phyloP scores from a whole-genome alignment of 2,329 filamentous ascomycete genomes.

The Rhynchosporium graminicola region DNA sequence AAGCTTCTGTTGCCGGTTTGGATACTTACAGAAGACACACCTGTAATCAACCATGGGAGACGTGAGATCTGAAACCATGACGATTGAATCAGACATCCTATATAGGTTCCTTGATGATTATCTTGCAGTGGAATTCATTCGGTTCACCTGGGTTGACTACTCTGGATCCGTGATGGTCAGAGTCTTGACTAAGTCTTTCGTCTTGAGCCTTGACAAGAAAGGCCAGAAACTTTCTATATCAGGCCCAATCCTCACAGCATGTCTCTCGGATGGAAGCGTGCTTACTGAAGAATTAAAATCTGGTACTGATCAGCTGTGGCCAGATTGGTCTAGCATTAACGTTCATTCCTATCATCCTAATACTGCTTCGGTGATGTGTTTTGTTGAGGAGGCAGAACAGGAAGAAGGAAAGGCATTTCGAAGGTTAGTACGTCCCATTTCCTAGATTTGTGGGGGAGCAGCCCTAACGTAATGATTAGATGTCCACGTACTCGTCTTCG shows the following conservation, averaged over 20 bases:
- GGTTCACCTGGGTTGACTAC: constrained; percentile 76
- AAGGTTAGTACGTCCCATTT: background rate
- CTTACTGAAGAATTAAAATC: constrained; percentile 52
- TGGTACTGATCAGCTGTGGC: constrained; percentile 67
- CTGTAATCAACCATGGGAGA: constrained; percentile 1
- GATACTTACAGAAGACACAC: background rate
- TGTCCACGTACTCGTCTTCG: constrained; percentile 68
- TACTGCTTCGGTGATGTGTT: constrained; percentile 64
- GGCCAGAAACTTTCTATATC: constrained; percentile 49
- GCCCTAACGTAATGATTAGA: constrained; percentile 32
- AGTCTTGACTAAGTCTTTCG: constrained; percentile 63
- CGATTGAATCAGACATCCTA: constrained; percentile 4
- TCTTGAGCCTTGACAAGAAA: constrained; percentile 47
- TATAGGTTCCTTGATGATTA: constrained; percentile 50
- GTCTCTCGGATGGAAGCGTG: constrained; percentile 63
- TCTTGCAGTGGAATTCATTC: constrained; percentile 61
- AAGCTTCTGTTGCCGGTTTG: background rate
- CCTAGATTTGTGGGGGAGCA: too few species aligned
- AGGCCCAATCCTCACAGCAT: constrained; percentile 61
- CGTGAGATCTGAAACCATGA: background rate
- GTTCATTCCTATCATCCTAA: constrained; percentile 57
- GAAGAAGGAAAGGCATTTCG: constrained; percentile 49
- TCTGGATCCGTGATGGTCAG: constrained; percentile 65
- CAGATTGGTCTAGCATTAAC: constrained; percentile 58
- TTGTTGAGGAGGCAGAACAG: constrained; percentile 59